Evolutionary conservation across 352 stramenopile species (phyloP).

Genomic region (Pythium catenulatum): DNA sequence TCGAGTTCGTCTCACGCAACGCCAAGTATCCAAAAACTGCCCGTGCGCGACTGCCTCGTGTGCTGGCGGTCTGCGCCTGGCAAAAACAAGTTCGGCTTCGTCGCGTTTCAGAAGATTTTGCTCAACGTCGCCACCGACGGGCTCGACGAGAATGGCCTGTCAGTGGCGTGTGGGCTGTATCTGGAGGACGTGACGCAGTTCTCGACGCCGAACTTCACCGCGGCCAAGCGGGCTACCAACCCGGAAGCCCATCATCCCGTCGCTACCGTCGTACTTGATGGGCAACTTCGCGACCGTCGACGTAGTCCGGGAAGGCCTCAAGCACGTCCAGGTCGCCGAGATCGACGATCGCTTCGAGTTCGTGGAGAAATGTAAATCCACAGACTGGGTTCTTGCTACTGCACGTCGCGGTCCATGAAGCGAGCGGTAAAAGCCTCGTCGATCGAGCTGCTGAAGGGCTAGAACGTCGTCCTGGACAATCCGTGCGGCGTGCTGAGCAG

Average conservation of each 20-base stretch:
- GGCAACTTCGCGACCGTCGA: conserved; percentile 82
- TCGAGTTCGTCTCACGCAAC: conserved; percentile 63
- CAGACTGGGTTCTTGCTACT: conserved; percentile 67
- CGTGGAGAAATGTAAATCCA: conserved; percentile 51
- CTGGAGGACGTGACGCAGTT: conserved; percentile 69
- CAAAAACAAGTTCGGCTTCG: conserved; percentile 64
- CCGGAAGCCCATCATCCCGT: conserved; percentile 75
- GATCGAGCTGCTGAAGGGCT: conserved; percentile 82
- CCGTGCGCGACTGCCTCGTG: conserved; percentile 52
- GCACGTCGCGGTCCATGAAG: conserved; percentile 83
- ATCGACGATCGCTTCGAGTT: conserved; percentile 66
- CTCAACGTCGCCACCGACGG: conserved; percentile 64
- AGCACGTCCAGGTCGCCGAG: conserved; percentile 77
- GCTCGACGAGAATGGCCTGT: conserved; percentile 65
- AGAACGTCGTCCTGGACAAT: conserved; percentile 79
- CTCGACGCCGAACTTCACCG: conserved; percentile 59
- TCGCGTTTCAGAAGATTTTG: conserved; percentile 64
- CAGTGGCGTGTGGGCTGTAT: conserved; percentile 60
- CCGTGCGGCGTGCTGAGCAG: conserved; percentile 84
- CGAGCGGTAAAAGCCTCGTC: conserved; percentile 79
- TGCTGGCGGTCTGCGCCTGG: conserved; percentile 63
- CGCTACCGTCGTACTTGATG: conserved; percentile 82
- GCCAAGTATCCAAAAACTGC: conserved; percentile 64
- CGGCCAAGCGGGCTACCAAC: background rate
- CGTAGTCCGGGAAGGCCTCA: conserved; percentile 74